Evolutionary conservation across 768 basidiomycete species (phyloP).

Genomic region (Ramaria sp.): DNA sequence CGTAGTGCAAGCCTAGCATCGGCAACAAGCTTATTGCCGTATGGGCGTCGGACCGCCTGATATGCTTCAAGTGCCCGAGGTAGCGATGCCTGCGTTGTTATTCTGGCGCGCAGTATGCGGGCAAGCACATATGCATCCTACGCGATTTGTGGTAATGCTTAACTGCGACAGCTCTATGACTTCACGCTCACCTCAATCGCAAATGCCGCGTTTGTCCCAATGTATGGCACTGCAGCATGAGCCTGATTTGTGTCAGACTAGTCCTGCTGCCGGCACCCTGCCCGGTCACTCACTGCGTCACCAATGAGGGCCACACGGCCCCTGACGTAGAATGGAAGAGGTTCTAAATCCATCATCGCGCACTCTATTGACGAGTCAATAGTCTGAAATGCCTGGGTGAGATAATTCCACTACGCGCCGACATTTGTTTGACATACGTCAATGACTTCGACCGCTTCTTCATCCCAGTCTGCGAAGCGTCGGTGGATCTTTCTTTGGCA

Average conservation of each 20-base stretch:
- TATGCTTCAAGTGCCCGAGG: constrained; percentile 21
- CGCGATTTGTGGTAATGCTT: not conserved
- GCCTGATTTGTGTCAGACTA: constrained; percentile 19
- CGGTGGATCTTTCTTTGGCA: not conserved
- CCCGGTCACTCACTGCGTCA: constrained; percentile 29
- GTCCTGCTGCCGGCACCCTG: too few species aligned
- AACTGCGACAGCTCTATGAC: not conserved
- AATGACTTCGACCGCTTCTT: constrained; percentile 11
- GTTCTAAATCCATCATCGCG: constrained; percentile 32
- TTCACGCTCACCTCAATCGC: constrained; percentile 34
- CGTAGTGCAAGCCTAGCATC: not conserved
- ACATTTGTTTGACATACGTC: not conserved
- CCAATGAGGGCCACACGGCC: constrained; percentile 36
- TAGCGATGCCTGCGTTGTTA: constrained; percentile 17
- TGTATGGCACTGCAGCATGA: constrained; percentile 36
- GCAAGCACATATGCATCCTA: constrained; percentile 23
- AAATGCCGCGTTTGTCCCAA: constrained; percentile 39
- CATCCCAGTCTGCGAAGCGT: constrained; percentile 9
- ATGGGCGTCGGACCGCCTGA: constrained; percentile 22
- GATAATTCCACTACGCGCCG: not conserved
- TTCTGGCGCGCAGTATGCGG: constrained; percentile 17
- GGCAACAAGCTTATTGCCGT: constrained; percentile 1
- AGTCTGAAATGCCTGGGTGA: constrained; percentile 20
- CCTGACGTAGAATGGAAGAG: constrained; percentile 28
- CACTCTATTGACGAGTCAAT: constrained; percentile 29